phyloP scores from a whole-genome alignment of 2,329 filamentous ascomycete species.

The Pochonia chlamydosporia region DNA sequence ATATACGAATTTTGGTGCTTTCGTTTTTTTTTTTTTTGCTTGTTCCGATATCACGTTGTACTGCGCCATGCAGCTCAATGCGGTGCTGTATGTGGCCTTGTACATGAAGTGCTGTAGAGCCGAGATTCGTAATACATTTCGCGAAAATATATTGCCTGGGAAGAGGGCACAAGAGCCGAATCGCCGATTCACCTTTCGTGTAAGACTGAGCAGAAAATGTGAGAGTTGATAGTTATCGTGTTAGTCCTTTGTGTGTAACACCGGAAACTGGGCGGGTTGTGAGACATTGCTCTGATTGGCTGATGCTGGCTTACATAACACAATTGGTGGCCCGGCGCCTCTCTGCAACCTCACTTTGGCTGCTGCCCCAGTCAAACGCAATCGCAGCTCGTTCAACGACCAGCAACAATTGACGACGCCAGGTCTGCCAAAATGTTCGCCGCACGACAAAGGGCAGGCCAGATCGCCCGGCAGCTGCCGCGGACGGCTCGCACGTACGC shows the following conservation, averaged over 20 bases:
- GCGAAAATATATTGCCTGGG: not conserved
- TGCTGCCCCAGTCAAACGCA: no score
- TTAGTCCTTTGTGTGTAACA: not conserved
- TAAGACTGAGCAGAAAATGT: not conserved
- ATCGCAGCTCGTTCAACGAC: constrained; percentile 12
- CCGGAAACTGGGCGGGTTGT: not conserved
- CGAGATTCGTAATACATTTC: not conserved
- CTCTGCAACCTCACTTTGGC: constrained; percentile 22
- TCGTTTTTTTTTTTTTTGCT: not conserved
- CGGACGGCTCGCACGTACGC: constrained; percentile 44
- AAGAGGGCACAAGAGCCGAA: not conserved
- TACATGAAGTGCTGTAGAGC: not conserved
- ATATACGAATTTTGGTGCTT: not conserved
- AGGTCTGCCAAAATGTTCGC: constrained; percentile 31
- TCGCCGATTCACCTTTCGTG: not conserved
- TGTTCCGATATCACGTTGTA: not conserved
- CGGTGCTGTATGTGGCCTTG: not conserved
- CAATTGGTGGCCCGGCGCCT: constrained; percentile 12
- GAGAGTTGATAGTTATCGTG: not conserved
- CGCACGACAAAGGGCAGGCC: constrained; percentile 39
- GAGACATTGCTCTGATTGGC: constrained; percentile 16
- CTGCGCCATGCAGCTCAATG: not conserved
- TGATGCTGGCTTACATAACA: constrained; percentile 20
- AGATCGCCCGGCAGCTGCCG: constrained; percentile 29
- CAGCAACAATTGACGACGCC: constrained; percentile 26